These are phyloP conservation scores for carrot (Daucus carota) DNA, from an alignment of 129 eudicot genomes.

Conservation along the genomic window DNA sequence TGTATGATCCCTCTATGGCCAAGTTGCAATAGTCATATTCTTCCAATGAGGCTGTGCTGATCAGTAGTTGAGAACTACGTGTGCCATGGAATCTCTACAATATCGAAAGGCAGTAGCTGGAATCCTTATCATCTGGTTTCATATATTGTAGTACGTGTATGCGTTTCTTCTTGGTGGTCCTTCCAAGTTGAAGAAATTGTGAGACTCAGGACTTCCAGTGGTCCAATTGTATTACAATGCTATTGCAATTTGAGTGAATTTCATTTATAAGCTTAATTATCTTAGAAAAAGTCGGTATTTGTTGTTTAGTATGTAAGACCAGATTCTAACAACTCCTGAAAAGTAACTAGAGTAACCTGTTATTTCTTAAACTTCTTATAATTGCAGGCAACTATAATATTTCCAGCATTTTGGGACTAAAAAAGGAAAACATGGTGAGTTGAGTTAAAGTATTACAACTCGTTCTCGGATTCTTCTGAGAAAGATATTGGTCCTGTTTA, in stretches of 20 bases:
- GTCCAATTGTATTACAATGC: not conserved
- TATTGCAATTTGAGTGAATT: not conserved
- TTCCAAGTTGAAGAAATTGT: not conserved
- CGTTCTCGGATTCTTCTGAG: not conserved
- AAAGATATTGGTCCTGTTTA: too few relatives aligned
- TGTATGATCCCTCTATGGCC: conserved; percentile 12
- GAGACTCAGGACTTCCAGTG: not conserved
- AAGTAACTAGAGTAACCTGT: not conserved
- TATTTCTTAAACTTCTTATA: not conserved
- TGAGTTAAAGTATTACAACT: not conserved
- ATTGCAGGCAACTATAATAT: not conserved
- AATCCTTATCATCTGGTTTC: not conserved
- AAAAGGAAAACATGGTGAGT: not conserved
- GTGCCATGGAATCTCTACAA: not conserved
- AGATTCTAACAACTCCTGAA: not conserved
- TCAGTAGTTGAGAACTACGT: conserved; percentile 26
- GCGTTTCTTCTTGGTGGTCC: not conserved
- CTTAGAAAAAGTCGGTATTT: not conserved
- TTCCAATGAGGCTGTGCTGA: conserved; percentile 19
- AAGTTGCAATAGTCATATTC: conserved; percentile 38
- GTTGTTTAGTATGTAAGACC: not conserved
- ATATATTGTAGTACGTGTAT: not conserved
- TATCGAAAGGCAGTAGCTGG: not conserved
- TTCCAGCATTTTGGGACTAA: too few relatives aligned
- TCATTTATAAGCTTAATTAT: not conserved